Base-by-base conservation (phyloP, 768 basidiomycete genomes). In the Lactarius trivialis region DNA sequence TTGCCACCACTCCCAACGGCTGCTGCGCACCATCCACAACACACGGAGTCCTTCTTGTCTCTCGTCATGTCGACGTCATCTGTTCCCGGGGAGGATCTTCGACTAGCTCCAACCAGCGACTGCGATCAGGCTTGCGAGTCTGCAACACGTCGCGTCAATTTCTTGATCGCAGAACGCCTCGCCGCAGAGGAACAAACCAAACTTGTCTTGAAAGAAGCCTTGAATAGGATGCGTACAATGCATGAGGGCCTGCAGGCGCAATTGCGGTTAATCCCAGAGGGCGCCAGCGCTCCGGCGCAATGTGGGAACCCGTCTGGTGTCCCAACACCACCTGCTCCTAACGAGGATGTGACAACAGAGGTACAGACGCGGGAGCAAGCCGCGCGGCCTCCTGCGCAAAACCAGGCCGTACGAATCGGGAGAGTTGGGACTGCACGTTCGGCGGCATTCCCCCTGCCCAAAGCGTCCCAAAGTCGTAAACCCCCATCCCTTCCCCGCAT, bases 101-200 rank as follows among this genome's bases (percentile, higher is more conserved):
- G 54, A 60, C 48, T 15, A 39, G 17, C 58, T 37, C 19, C 24
- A 60, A 51, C 19, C 24, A 60, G 58, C 48, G 58, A 60, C 63
- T 64, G 63, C 63, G 54, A n/a, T 56, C 58, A 34, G 36, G 17
- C 15, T 17, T 34, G 49, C 58, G 28, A 55, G 17, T 64, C 54
- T 28, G 21, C 49, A 32, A 55, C 63, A 51, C 58, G 28, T 33
- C 58, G 58, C 53, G 39, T 55, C 57, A 55, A 60, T 58, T 33
- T 50, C 58, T 48, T 60, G 63, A 64, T 64, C 63, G 60, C 63
- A 4, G 58, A 64, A 64, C 58, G 63, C 63, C 63, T 64, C 39
- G 58, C 58, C 41, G 63, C 58, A 56, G 63, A 64, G 58, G 54
- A 64, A 36, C 58, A 56, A 43, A 60, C 45, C 1, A 51, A n/a